phyloP scores from a whole-genome alignment of 371 early-diverging fungal genomes.

The Mortierella sp. region DNA sequence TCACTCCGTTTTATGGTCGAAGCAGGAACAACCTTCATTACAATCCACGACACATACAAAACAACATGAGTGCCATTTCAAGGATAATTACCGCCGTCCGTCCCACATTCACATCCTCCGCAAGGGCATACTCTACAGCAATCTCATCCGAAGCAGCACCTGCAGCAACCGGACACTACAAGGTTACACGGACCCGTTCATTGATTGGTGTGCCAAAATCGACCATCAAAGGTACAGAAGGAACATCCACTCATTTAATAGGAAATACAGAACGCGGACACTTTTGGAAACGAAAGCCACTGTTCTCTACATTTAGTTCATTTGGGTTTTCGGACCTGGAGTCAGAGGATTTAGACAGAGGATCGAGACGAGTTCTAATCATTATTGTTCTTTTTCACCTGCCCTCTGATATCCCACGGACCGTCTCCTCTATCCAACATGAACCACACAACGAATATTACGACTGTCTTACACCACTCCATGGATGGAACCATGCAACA shows the following conservation, averaged over 20 bases:
- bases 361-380: too few species aligned
- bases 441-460: too few species aligned
- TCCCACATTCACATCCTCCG: conserved; percentile 24
- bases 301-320: too few species aligned
- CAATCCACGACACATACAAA: neutral
- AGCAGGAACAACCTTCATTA: neutral
- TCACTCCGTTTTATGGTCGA: neutral
- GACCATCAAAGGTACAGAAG: conserved; percentile 56
- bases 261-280: neutral
- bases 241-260: too few species aligned
- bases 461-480: neutral
- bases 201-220: conserved; percentile 68
- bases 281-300: too few species aligned
- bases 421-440: too few species aligned
- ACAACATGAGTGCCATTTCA: conserved; percentile 41
- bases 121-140: conserved; percentile 29
- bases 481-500: conserved; percentile 5
- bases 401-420: neutral
- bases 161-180: conserved; percentile 61
- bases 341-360: too few species aligned
- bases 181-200: conserved; percentile 69
- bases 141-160: conserved; percentile 15
- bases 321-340: too few species aligned
- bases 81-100: conserved; percentile 33
- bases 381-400: neutral